phyloP scores from a whole-genome alignment of 2,329 filamentous ascomycete genomes.

The Trichoderma atrobrunneum region DNA sequence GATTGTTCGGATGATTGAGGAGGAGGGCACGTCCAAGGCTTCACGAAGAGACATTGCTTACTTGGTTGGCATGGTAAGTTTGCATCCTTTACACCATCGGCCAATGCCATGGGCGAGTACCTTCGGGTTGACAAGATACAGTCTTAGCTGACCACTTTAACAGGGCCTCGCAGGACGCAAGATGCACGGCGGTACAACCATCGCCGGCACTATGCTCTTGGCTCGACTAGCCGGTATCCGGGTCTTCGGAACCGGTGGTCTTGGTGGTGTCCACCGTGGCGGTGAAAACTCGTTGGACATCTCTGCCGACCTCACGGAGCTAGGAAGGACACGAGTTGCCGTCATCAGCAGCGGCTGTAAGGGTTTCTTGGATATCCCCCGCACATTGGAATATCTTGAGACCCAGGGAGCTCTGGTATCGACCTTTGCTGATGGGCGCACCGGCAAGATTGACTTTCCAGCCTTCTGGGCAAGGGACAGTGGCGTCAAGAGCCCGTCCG shows the following conservation, averaged over 20 bases:
- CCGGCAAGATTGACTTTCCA: constrained; percentile 75
- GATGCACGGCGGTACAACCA: constrained; percentile 86
- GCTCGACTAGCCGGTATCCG: constrained; percentile 83
- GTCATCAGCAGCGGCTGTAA: constrained; percentile 92
- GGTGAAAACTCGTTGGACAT: constrained; percentile 87
- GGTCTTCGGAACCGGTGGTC: constrained; percentile 90
- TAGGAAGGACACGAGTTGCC: constrained; percentile 83
- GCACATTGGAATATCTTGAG: constrained; percentile 77
- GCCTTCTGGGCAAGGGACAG: constrained; percentile 92
- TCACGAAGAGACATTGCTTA: constrained; percentile 85
- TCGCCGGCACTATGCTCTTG: constrained; percentile 89
- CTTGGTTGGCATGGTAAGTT: constrained; percentile 68
- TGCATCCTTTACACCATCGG: constrained; percentile 7
- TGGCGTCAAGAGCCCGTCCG: constrained; percentile 72
- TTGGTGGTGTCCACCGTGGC: constrained; percentile 90
- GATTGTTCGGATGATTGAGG: constrained; percentile 66
- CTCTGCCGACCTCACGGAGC: constrained; percentile 90
- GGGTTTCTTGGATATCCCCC: constrained; percentile 88
- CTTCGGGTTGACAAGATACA: background rate
- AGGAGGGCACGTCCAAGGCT: constrained; percentile 72
- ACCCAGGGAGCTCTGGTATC: constrained; percentile 76
- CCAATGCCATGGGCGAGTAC: background rate
- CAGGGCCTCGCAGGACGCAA: constrained; percentile 64
- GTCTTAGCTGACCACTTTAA: background rate
- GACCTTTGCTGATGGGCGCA: constrained; percentile 82